Base-by-base conservation (phyloP, 2,329 filamentous ascomycete genomes). In the Aspergillus tamarii region DNA sequence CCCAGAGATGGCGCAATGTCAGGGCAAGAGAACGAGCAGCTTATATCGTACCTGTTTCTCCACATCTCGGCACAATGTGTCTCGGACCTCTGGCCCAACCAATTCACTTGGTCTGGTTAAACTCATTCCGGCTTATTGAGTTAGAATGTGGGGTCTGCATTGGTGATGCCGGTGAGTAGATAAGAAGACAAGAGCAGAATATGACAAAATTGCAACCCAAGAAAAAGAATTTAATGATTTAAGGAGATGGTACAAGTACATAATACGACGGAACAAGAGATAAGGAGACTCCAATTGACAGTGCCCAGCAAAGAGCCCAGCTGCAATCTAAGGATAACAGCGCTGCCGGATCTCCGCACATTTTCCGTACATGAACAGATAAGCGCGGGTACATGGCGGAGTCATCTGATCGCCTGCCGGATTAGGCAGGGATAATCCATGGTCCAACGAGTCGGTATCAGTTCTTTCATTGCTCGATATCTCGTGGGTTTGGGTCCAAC, bases 31-130 rank as follows among this genome's bases (percentile, higher is more conserved):
- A 36, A 57, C 55, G 57, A 59, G 53, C 26, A 46, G 43, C 26
- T 46, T 39, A 54, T 36, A 58, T 57, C 23, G 2, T 73, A 75
- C 74, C 72, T 72, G 64, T 30, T 75, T 76, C 73, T 75, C 74
- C 71, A 69, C 72, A 72, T 74, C 69, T 63, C 64, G 67, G 60
- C 34, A 23, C 34, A 19, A 19, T 11, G 28, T 23, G 11, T 14
- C 34, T 43, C 46, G 56, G 30, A 26, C 57, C 14, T 26, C 36
- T n/a, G 36, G 48, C 11, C 52, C 52, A 55, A 39, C 16, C 58
- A 55, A 55, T 23, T 14, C n/a, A 39, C 52, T 30, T 2, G 32
- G 10, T 55, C 16, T 39, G n/a, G 21, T 39, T 55, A 55, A 26
- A 14, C 52, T 30, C 52, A 55, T 55, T 23, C 48, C n/a, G 52